Conservation (phyloP, 2,329 filamentous ascomycete genomes). For the Clonostachys sp. region DNA sequence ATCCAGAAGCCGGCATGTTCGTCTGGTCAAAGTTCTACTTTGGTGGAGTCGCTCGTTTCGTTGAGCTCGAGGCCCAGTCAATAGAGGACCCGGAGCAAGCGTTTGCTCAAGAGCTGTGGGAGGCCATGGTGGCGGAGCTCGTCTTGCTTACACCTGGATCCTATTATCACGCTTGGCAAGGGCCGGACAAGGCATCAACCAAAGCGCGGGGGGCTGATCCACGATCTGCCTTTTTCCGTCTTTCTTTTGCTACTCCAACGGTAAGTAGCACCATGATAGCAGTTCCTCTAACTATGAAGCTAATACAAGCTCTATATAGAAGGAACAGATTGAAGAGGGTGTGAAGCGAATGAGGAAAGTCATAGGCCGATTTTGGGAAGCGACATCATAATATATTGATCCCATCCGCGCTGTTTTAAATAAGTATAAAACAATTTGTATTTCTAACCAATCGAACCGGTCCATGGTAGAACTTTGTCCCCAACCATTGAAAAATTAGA, state of each 20-base stretch:
- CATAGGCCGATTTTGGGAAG: not conserved
- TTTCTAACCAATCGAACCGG: too few relatives aligned
- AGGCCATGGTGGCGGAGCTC: slow-evolving; percentile 8
- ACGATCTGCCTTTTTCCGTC: slow-evolving; percentile 13
- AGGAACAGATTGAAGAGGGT: not conserved
- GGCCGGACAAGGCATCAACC: slow-evolving; percentile 13
- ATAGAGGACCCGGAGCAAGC: slow-evolving; percentile 12
- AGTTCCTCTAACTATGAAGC: not conserved
- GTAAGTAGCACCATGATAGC: slow-evolving; percentile 9
- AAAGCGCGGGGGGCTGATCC: slow-evolving; percentile 13
- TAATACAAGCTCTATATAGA: not conserved
- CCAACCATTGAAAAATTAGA: too few relatives aligned
- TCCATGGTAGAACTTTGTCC: too few relatives aligned
- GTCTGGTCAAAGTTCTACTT: slow-evolving; percentile 22
- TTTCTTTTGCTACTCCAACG: slow-evolving; percentile 18
- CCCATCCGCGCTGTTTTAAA: too few relatives aligned
- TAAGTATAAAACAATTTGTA: too few relatives aligned
- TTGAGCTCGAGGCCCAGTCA: slow-evolving; percentile 9
- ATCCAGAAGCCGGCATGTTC: slow-evolving; percentile 22
- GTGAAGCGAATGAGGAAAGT: not conserved
- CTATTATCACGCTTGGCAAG: slow-evolving; percentile 23
- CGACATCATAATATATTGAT: too few relatives aligned
- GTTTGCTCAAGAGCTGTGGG: slow-evolving; percentile 13
- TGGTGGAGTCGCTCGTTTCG: slow-evolving; percentile 6
- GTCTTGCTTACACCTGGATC: slow-evolving; percentile 20